Conservation (phyloP, 306 rosid genomes). For the Cotoneaster glaucophyllus region DNA sequence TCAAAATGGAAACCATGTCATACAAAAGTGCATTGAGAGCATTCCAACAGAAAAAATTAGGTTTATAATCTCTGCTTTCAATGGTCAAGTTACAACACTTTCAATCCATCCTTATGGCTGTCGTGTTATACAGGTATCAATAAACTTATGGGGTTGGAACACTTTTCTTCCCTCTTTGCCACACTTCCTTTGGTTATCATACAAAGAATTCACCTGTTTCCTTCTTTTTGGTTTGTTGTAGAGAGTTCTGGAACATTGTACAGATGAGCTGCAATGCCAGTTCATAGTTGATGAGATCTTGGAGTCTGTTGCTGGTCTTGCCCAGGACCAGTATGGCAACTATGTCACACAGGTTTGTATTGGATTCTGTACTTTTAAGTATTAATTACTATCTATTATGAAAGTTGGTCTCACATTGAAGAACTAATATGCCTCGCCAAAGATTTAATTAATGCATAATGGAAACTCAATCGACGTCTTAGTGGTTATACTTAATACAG, state of each 20-base stretch:
- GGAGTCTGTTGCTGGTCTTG: conserved; percentile 45
- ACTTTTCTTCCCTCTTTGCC: not conserved
- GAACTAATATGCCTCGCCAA: not conserved
- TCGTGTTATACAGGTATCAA: conserved; percentile 68
- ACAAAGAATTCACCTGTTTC: not conserved
- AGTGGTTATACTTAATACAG: not conserved
- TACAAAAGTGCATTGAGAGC: conserved; percentile 69
- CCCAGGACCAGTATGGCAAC: conserved; percentile 70
- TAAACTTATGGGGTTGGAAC: not conserved
- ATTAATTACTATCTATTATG: not conserved
- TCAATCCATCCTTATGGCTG: conserved; percentile 74
- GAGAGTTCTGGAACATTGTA: conserved; percentile 69
- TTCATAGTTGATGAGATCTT: conserved; percentile 55
- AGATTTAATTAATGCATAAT: not conserved
- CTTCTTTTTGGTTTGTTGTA: conserved; percentile 16
- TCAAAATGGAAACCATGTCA: conserved; percentile 75
- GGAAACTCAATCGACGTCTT: not conserved
- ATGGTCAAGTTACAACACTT: conserved; percentile 43
- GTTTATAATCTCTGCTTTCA: conserved; percentile 55
- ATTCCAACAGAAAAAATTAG: conserved; percentile 43
- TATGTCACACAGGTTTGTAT: conserved; percentile 58
- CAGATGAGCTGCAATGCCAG: conserved; percentile 42
- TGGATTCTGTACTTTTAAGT: not conserved
- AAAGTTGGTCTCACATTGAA: not conserved
- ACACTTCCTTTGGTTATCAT: not conserved